Evolutionary conservation across 2,329 filamentous ascomycete genomes (phyloP).

Genomic region (Zalaria obscura): DNA sequence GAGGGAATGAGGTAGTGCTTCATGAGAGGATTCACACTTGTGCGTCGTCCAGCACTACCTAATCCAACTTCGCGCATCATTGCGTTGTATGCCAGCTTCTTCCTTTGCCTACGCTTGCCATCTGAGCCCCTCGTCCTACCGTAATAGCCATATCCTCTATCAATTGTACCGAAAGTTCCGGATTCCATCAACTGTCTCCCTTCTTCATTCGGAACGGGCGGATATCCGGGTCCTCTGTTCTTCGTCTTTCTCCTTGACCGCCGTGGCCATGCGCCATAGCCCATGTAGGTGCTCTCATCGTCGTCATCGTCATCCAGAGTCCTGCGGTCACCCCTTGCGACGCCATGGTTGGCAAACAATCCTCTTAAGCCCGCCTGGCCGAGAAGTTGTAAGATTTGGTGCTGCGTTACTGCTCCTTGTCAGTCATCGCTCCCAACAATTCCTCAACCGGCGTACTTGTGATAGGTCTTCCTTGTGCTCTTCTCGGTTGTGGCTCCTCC

Average conservation of each 20-base stretch:
- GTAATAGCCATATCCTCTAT: conserved; percentile 22
- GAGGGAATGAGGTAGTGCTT: conserved; percentile 60
- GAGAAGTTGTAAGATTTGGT: conserved; percentile 41
- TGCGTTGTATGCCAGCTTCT: conserved; percentile 51
- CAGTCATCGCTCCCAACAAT: conserved; percentile 7
- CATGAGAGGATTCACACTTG: conserved; percentile 51
- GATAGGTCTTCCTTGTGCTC: conserved; percentile 13
- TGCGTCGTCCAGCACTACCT: conserved; percentile 42
- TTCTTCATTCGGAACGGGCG: conserved; percentile 69
- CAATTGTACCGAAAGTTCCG: conserved; percentile 63
- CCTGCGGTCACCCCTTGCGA: conserved; percentile 1
- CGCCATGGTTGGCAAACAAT: conserved; percentile 27
- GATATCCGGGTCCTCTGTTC: conserved; percentile 42
- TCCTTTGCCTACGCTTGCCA: conserved; percentile 22
- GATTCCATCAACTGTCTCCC: conserved; percentile 69
- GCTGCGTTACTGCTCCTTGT: conserved; percentile 26
- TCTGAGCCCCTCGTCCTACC: conserved; percentile 21
- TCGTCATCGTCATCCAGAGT: conserved; percentile 24
- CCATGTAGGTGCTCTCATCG: conserved; percentile 22
- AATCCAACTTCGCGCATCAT: conserved; percentile 71
- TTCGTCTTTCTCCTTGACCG: conserved; percentile 33
- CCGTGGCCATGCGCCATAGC: conserved; percentile 25
- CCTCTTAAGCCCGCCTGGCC: conserved; percentile 37
- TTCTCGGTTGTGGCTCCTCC: conserved; percentile 14
- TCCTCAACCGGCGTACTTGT: conserved; percentile 13